Base-by-base conservation (phyloP, 345 rosid genomes). In the Psidium friedrichsthalianum region DNA sequence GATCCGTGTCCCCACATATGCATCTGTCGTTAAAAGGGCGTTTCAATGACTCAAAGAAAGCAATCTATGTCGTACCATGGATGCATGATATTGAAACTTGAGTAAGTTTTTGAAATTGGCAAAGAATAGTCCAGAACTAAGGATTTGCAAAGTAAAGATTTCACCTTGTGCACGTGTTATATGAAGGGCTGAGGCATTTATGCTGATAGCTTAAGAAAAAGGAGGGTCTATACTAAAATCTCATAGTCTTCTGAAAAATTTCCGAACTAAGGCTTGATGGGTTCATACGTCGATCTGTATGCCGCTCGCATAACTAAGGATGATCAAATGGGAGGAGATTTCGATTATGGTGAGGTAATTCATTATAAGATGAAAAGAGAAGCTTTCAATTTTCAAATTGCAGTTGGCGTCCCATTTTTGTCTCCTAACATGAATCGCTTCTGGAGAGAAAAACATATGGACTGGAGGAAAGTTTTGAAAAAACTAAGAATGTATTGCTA, bases 1-100 rank as follows among this genome's bases (percentile, higher is more conserved):
- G 98, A 93, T 87, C 98, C 98, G 69, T 94, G 98, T 32, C 98
- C 98, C 98, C 98, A 94, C 98, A 94, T 94, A 85, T 94, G 98
- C 98, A 94, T 94, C 97, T 94, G 87, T 57, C 47, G 14, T 36
- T 69, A 49, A 14, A 64, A 32, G 78, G 24, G 78, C 18, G 44
- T 64, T 64, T 64, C 44, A 64, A 16, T 32, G 78, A 32, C 78
- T 64, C 21, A 16, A 40, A 64, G 78, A 64, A 64, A 32, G 12
- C 21, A 64, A 64, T 64, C 76, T 64, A 64, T 3, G 74, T 61
- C 29, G 18, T 64, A 64, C 76, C 32, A 32, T 16, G 44, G 76
- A 32, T 32, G 8, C 22, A 8, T 64, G 24, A 64, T 32, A 64
- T 16, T 16, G 40, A 64, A 57, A 64, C 11, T 64, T 32, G 44